A percentile compares a stretch with the other conserved stretches of the same genome.
These are phyloP conservation scores for Backusella mclennaniae DNA, from an alignment of 192 early-diverging fungal genomes.

Conservation along the genomic window DNA sequence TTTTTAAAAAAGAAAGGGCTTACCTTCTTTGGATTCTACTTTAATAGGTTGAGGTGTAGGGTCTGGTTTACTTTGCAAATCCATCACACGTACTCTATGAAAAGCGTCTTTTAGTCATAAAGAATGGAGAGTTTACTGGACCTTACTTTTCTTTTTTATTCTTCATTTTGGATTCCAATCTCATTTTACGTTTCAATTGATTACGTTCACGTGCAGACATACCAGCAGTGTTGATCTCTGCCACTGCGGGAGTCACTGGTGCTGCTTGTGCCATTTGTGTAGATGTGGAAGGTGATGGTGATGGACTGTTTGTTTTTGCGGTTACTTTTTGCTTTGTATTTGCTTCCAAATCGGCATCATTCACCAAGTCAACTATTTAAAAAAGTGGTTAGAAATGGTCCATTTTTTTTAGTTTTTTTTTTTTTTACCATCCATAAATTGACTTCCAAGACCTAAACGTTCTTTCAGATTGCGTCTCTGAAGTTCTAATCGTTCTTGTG, in stretches of 20 bases:
- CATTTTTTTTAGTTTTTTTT: neutral
- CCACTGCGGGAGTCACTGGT: constrained; percentile 33
- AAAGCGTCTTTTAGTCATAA: neutral
- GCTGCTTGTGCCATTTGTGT: constrained; percentile 9
- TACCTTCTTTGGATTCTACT: constrained; percentile 28
- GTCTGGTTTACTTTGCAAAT: constrained; percentile 26
- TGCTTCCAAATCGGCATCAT: constrained; percentile 65
- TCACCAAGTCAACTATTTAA: constrained; percentile 73
- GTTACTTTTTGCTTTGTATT: constrained; percentile 3
- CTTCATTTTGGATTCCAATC: constrained; percentile 67
- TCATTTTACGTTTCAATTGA: constrained; percentile 85
- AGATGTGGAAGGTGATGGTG: constrained; percentile 18
- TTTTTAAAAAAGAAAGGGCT: neutral
- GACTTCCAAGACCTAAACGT: constrained; percentile 81
- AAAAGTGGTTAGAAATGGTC: neutral
- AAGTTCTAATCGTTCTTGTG: constrained; percentile 75
- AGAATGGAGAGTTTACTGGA: neutral
- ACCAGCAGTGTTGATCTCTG: constrained; percentile 66
- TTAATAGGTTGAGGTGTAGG: constrained; percentile 34
- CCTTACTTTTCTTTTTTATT: constrained; percentile 72
- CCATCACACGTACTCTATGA: constrained; percentile 46
- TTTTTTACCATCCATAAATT: constrained; percentile 79
- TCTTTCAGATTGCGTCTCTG: constrained; percentile 83
- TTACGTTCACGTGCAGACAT: constrained; percentile 90
- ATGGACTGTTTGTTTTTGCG: constrained; percentile 2